These are phyloP conservation scores for Aspergillus novofumigatus DNA, from an alignment of 2,329 filamentous ascomycete genomes.

Conservation along the genomic window DNA sequence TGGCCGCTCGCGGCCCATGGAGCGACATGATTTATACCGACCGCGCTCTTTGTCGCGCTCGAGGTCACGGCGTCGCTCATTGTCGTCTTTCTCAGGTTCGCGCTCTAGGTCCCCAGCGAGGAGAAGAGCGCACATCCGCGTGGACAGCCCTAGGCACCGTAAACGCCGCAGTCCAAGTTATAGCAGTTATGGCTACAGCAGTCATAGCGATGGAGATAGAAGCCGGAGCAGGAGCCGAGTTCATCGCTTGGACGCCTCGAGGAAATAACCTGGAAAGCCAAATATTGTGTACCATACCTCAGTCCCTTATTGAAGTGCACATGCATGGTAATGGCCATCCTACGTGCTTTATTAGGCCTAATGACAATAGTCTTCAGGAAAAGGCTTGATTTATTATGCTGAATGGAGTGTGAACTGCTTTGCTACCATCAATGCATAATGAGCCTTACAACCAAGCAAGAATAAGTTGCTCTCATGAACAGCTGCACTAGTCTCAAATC, in stretches of 20 bases:
- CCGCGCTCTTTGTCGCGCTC: conserved; percentile 55
- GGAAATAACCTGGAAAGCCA: conserved; percentile 9
- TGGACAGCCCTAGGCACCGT: conserved; percentile 34
- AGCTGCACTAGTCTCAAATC: not conserved
- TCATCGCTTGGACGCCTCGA: conserved; percentile 24
- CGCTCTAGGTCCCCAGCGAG: conserved; percentile 42
- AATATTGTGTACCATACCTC: not conserved
- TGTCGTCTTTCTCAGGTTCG: conserved; percentile 36
- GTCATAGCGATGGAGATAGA: conserved; percentile 48
- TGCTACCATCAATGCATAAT: not conserved
- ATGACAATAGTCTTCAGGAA: not conserved
- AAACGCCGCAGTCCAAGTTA: conserved; percentile 60
- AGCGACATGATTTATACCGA: conserved; percentile 55
- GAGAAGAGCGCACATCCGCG: conserved; percentile 29
- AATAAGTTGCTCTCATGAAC: not conserved
- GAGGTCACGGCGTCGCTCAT: conserved; percentile 35
- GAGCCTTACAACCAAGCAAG: not conserved
- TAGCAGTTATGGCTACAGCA: conserved; percentile 59
- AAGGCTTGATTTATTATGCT: not conserved
- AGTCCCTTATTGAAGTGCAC: not conserved
- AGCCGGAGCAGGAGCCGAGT: conserved; percentile 48
- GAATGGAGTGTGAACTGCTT: not conserved
- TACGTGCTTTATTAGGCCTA: not conserved
- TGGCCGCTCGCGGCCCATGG: conserved; percentile 37
- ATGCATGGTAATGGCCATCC: not conserved